phyloP scores from a whole-genome alignment of 2,329 filamentous ascomycete species.

The Apiospora pterosperma region DNA sequence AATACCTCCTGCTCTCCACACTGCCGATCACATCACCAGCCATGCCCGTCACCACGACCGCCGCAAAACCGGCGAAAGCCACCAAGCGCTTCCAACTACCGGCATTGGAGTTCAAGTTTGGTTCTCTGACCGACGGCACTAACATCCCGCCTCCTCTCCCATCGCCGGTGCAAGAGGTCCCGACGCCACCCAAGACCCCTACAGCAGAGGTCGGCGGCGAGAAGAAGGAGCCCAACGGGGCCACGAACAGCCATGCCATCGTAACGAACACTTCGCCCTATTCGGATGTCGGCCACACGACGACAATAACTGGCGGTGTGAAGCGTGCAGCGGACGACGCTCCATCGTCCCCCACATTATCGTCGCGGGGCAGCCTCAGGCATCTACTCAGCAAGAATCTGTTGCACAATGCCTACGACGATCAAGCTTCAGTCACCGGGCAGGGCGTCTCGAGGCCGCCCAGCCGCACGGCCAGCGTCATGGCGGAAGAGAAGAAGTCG shows the following conservation, averaged over 20 bases:
- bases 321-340: slow-evolving; percentile 49
- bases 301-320: slow-evolving; percentile 30
- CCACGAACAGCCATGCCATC: slow-evolving; percentile 37
- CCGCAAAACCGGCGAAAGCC: neutral
- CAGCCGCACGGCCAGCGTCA: slow-evolving; percentile 47
- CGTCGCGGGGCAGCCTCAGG: slow-evolving; percentile 53
- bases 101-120: slow-evolving; percentile 55
- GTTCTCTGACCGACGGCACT: slow-evolving; percentile 58
- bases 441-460: slow-evolving; percentile 36
- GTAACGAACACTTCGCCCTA: slow-evolving; percentile 34
- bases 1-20: neutral
- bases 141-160: slow-evolving; percentile 56
- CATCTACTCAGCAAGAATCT: slow-evolving; percentile 54
- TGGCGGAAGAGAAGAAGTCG: slow-evolving; percentile 49
- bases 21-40: neutral
- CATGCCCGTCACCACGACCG: neutral
- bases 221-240: slow-evolving; percentile 22
- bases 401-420: slow-evolving; percentile 51
- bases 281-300: slow-evolving; percentile 23
- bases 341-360: slow-evolving; percentile 50
- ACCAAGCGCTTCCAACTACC: slow-evolving; percentile 52
- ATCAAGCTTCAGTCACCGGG: slow-evolving; percentile 33
- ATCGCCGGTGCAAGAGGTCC: slow-evolving; percentile 47
- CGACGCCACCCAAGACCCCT: slow-evolving; percentile 38
- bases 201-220: slow-evolving; percentile 15